Percentiles rank a stretch among this genome's conserved stretches.
These are phyloP conservation scores for Nakaseomyces bracarensis DNA, from an alignment of 1,139 yeast genomes.

Conservation along the genomic window DNA sequence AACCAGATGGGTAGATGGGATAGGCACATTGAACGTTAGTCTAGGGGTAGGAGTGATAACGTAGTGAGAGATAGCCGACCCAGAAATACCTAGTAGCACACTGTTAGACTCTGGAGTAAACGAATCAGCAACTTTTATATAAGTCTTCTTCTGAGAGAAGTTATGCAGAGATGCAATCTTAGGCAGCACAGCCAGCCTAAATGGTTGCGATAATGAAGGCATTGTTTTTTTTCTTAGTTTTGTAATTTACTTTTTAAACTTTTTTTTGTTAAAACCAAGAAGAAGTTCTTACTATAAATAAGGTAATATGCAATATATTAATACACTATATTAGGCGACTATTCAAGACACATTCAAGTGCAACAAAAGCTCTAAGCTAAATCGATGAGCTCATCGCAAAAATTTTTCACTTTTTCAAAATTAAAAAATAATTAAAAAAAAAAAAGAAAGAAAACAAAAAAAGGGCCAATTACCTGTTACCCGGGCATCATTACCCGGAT, in stretches of 20 bases:
- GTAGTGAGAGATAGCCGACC: slow-evolving; percentile 65
- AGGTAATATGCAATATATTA: too few relatives aligned
- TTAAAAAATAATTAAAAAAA: neutral
- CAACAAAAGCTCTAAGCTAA: too few relatives aligned
- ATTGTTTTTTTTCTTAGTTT: slow-evolving; percentile 11
- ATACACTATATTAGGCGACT: too few relatives aligned
- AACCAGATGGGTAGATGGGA: slow-evolving; percentile 30
- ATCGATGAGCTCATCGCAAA: neutral
- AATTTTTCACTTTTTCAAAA: too few relatives aligned
- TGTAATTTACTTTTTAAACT: neutral
- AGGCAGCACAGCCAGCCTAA: slow-evolving; percentile 29
- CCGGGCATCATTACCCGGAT: neutral
- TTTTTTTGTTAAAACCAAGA: neutral
- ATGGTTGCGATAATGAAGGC: slow-evolving; percentile 32
- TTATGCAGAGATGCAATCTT: slow-evolving; percentile 28
- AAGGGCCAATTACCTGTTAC: too few relatives aligned
- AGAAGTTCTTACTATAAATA: too few relatives aligned
- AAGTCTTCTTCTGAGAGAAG: slow-evolving; percentile 19
- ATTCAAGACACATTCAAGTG: too few relatives aligned
- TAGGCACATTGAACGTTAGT: slow-evolving; percentile 36
- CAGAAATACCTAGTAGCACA: slow-evolving; percentile 58
- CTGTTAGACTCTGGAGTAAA: slow-evolving; percentile 27
- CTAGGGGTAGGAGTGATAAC: slow-evolving; percentile 75
- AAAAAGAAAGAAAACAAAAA: neutral
- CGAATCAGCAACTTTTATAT: slow-evolving; percentile 25